Evolutionary conservation across 352 stramenopile genomes (phyloP), one percentile per base, ranked within the genome.

Genomic region (Globisporangium emineosum): DNA sequence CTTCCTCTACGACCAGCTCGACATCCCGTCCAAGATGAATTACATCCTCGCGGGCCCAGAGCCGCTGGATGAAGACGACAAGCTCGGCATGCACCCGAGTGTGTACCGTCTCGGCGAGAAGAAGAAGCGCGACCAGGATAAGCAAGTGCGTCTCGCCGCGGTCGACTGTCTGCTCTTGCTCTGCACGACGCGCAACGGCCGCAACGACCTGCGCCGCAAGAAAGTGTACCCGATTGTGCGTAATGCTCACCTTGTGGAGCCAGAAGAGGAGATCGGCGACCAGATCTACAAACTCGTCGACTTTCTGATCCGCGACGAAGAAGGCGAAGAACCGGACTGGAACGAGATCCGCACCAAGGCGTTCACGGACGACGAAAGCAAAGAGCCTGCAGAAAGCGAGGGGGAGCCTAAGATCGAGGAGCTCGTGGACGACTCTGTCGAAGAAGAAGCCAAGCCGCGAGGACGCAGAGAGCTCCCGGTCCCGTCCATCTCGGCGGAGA

Each of bases 271-370:
- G 52, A 79, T 95, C 57, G 81, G 86, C 15, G 86, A 95, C 56
- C 83, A 93, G 60, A 93, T 95, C 54, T 95, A 95, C 78, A 95
- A 95, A 66, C 81, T 95, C 35, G 86, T 95, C 12, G 86, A 93
- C 60, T 93, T 95, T 49, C 57, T 95, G 33, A 95, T 95, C 60
- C 86, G 86, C 52, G 86, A 95, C 33, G 86, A 95, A 79, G 86
- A 93, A 45, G 86, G 86, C 7, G 86, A 93, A 42, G 86, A 93
- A 56, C 86, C 86, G 23, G 86, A 95, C 62, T 95, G 84, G 86
- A 71, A 93, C 57, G 80, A 86, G 12, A 70, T 95, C 7, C 83
- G 84, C 57, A 27, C 82, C 15, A 81, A 93, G 65, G 81, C 83
- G 8, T 84, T 91, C 43, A 75, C 77, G 30, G 68, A 72, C 56